phyloP scores from a whole-genome alignment of 2,329 filamentous ascomycete genomes.

The Aspergillus vadensis region DNA sequence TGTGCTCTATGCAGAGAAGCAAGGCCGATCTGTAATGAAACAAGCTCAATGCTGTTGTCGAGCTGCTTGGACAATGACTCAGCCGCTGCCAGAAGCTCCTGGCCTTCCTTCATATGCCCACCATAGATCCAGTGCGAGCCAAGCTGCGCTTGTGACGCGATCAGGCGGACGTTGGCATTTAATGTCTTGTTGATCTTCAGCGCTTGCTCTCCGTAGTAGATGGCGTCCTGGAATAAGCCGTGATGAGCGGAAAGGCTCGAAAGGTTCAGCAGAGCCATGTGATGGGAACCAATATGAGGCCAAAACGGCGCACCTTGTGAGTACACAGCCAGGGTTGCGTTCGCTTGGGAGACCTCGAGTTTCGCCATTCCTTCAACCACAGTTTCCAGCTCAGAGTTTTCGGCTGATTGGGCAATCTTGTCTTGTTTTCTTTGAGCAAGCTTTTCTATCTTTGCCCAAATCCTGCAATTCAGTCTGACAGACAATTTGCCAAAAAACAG shows the following conservation, averaged over 20 bases:
- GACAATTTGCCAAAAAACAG: conserved; percentile 52
- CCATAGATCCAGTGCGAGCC: conserved; percentile 54
- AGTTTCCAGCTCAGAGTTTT: conserved; percentile 36
- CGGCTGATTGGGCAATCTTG: conserved; percentile 24
- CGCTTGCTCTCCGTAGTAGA: conserved; percentile 85
- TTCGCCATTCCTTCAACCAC: conserved; percentile 43
- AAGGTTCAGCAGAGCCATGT: conserved; percentile 70
- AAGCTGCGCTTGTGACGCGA: conserved; percentile 50
- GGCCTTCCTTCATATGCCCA: conserved; percentile 52
- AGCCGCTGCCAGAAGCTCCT: conserved; percentile 62
- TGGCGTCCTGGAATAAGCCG: conserved; percentile 83
- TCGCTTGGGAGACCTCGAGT: conserved; percentile 42
- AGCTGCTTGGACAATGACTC: conserved; percentile 54
- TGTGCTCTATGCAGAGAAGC: conserved; percentile 51
- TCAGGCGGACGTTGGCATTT: conserved; percentile 58
- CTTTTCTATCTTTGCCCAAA: conserved; percentile 56
- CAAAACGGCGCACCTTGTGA: conserved; percentile 71
- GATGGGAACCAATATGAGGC: conserved; percentile 73
- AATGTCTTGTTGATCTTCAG: conserved; percentile 73
- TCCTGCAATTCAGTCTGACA: conserved; percentile 52
- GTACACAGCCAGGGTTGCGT: conserved; percentile 47
- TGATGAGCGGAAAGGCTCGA: conserved; percentile 79
- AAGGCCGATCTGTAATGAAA: conserved; percentile 50
- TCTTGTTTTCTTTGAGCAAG: conserved; percentile 40
- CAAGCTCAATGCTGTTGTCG: conserved; percentile 55